Conservation (phyloP, 345 rosid genomes). For the Syzygium grande region DNA sequence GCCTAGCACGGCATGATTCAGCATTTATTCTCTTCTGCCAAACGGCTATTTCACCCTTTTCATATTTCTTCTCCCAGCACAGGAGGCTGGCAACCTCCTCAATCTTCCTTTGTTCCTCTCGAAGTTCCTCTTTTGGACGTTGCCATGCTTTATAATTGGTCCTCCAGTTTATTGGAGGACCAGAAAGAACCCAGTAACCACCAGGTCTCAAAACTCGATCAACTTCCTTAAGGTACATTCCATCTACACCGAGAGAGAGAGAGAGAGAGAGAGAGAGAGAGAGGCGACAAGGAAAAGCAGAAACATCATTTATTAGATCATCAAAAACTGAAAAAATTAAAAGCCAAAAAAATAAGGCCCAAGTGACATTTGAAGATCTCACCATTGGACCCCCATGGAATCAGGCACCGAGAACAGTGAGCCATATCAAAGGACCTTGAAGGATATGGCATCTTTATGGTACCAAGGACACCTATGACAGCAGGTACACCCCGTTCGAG, state of each 20-base stretch:
- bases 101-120: slow-evolving; percentile 80
- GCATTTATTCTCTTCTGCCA: slow-evolving; percentile 84
- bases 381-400: slow-evolving; percentile 98
- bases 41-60: slow-evolving; percentile 87
- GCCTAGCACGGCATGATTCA: slow-evolving; percentile 44
- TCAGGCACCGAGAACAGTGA: slow-evolving; percentile 97
- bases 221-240: slow-evolving; percentile 88
- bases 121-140: slow-evolving; percentile 88
- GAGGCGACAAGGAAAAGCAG: not conserved
- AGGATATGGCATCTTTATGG: slow-evolving; percentile 87
- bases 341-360: not conserved
- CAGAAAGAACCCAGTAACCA: slow-evolving; percentile 96
- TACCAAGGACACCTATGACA: slow-evolving; percentile 94
- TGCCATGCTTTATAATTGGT: slow-evolving; percentile 84
- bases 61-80: slow-evolving; percentile 94
- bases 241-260: slow-evolving; percentile 45
- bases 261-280: not conserved
- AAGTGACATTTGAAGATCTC: slow-evolving; percentile 2
- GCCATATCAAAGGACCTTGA: slow-evolving; percentile 96
- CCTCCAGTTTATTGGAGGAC: slow-evolving; percentile 98
- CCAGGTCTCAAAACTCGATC: slow-evolving; percentile 98
- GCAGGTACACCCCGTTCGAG: slow-evolving; percentile 99
- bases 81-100: slow-evolving; percentile 83
- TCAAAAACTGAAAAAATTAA: not conserved
- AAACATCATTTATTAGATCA: not conserved